Base-by-base conservation (phyloP, 2,329 filamentous ascomycete species). In the Scleromitrula shiraiana region DNA sequence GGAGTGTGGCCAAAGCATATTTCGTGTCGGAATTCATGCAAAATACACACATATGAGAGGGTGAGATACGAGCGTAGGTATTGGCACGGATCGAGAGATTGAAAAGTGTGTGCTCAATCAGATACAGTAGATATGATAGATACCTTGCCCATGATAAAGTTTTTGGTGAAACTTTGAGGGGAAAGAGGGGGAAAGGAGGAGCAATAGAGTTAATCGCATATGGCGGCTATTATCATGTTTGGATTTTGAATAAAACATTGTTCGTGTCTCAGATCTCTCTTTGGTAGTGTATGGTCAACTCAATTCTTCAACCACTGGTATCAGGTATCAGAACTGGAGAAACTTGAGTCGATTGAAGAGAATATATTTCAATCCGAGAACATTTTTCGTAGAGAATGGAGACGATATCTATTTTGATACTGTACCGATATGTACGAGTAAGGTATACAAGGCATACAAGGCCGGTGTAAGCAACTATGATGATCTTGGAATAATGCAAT, bases 1-100 rank as follows among this genome's bases (percentile, higher is more conserved):
- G 53, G 50, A 37, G 46, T 49, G 40, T 43, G 50, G 41, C 33
- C 33, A 37, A 37, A 37, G 33, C 33, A 37, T 37, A 19, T 8
- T 32, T 45, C 24, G 32, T 35, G 43, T n/a, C n/a, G n/a, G n/a
- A n/a, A n/a, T n/a, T n/a, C n/a, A n/a, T n/a, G n/a, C n/a, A n/a
- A n/a, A n/a, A n/a, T n/a, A n/a, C n/a, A n/a, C n/a, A n/a, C 33
- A 37, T 20, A 37, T 7, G 26, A 37, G 33, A 37, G 33, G 33
- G 12, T 20, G n/a, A 37, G 33, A 37, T 37, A 37, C 33, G 33
- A 37, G 33, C 15, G 17, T 10, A 37, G 33, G 33, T 5, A 19
- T 20, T 19, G 12, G 7, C 19, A 9, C 33, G 33, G 33, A 20
- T 9, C 33, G 10, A 37, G n/a, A 37, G 19, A 19, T 20, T 10